phyloP scores from a whole-genome alignment of 345 rosid species.

The Pistacia vera region DNA sequence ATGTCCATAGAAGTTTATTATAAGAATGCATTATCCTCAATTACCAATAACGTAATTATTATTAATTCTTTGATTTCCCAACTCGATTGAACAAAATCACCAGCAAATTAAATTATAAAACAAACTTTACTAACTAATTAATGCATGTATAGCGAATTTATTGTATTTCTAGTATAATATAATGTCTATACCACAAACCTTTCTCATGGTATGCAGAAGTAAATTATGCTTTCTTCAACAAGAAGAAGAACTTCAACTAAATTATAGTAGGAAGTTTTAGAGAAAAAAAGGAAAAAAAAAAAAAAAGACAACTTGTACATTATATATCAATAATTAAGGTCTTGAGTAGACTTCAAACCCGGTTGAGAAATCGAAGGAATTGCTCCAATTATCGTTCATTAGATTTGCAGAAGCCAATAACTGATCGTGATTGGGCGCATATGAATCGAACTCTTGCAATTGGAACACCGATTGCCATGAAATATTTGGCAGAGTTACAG shows the following conservation, averaged over 20 bases:
- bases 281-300: background rate
- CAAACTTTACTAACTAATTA: no score
- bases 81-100: no score
- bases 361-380: constrained; percentile 49
- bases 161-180: background rate
- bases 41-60: no score
- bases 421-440: constrained; percentile 35
- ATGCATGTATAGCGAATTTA: background rate
- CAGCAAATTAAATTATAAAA: background rate
- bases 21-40: no score
- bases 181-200: constrained; percentile 4
- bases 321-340: constrained; percentile 28
- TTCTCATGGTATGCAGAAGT: constrained; percentile 6
- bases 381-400: constrained; percentile 47
- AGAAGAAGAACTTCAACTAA: background rate
- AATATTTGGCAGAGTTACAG: constrained; percentile 11
- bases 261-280: background rate
- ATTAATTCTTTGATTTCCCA: no score
- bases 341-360: constrained; percentile 47
- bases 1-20: no score
- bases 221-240: background rate
- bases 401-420: constrained; percentile 39
- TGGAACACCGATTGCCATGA: constrained; percentile 34
- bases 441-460: constrained; percentile 32
- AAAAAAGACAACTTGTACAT: background rate